Percentiles rank a stretch among this genome's conserved stretches.
Evolutionary conservation across 306 rosid species (phyloP).

Genomic region (Vicia villosa): DNA sequence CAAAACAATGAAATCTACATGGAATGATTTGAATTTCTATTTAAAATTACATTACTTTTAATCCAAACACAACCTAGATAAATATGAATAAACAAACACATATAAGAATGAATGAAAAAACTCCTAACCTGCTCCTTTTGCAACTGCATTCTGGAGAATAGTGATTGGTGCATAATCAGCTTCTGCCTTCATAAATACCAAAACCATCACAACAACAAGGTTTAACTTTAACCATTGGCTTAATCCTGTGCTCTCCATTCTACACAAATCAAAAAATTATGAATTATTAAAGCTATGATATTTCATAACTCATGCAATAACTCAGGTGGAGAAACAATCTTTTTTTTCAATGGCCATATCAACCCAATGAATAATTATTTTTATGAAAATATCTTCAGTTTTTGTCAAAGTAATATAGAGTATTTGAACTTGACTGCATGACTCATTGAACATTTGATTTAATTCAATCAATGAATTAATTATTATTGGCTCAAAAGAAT

Average conservation of each 20-base stretch:
- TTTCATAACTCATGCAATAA: background rate
- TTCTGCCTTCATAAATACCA: slow-evolving; percentile 50
- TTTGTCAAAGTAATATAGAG: background rate
- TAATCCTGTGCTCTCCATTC: slow-evolving; percentile 57
- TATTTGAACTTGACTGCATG: slow-evolving; percentile 1
- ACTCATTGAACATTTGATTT: background rate
- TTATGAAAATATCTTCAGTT: background rate
- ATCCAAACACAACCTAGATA: background rate
- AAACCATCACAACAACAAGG: slow-evolving; percentile 38
- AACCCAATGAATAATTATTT: background rate
- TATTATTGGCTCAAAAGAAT: background rate
- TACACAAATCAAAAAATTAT: slow-evolving; percentile 41
- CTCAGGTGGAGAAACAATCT: background rate
- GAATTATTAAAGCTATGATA: slow-evolving; percentile 12
- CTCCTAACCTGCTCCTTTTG: slow-evolving; percentile 87
- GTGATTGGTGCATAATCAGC: slow-evolving; percentile 66
- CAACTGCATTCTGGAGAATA: slow-evolving; percentile 57
- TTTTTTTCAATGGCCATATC: background rate
- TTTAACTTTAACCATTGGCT: slow-evolving; percentile 45
- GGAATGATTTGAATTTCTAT: no score
- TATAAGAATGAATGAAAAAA: background rate
- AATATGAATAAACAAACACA: background rate
- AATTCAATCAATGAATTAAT: background rate
- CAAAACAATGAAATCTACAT: no score
- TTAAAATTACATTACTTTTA: no score